Base-by-base conservation (phyloP, 2,329 filamentous ascomycete species). In the Drechslerella coelobrocha region DNA sequence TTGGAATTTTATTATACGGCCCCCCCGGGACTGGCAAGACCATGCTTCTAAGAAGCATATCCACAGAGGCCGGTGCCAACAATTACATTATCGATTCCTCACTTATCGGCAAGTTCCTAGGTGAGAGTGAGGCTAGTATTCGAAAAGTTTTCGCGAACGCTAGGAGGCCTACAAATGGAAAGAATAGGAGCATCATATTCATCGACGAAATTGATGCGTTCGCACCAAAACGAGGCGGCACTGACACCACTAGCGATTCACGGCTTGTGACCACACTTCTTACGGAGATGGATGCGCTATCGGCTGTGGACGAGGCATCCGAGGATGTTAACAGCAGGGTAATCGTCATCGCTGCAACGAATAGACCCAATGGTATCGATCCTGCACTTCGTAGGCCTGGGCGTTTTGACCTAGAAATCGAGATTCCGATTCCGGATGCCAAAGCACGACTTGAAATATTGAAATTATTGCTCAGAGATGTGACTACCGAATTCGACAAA, bases 21-120 rank as follows among this genome's bases (percentile, higher is more conserved):
- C 75, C 76, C 12, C 73, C 75, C 0, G 76, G 75, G n/a, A 76
- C 75, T 8, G 75, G 75, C 14, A 77, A 76, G 63, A 75, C 74
- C 1, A 73, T 76, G 53, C 68, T 76, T 8, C 50, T 76, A 1
- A 75, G 75, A 23, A 74, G 74, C 21, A 73, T 75, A 19, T 74
- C 75, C n/a, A 74, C 73, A 1, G 75, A 75, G 47, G 68, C 75
- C 7, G 55, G 68, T 1, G 72, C 72, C 5, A 75, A 73, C 27
- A 73, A 73, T 43, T 76, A 73, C 60, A 65, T 73, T 6, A 68
- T 76, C 19, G 73, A 73, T 50, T 73, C 74, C 1, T 74, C 73
- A 7, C 73, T 76, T 7, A 62, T 76, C 26, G 75, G 75, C 1
- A 76, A 76, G 61, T 76, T 75, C 29, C 68, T 76, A 43, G 75